Evolutionary conservation across 495 filamentous ascomycete species (phyloP).

Genomic region (Parachaetomium inaequale): DNA sequence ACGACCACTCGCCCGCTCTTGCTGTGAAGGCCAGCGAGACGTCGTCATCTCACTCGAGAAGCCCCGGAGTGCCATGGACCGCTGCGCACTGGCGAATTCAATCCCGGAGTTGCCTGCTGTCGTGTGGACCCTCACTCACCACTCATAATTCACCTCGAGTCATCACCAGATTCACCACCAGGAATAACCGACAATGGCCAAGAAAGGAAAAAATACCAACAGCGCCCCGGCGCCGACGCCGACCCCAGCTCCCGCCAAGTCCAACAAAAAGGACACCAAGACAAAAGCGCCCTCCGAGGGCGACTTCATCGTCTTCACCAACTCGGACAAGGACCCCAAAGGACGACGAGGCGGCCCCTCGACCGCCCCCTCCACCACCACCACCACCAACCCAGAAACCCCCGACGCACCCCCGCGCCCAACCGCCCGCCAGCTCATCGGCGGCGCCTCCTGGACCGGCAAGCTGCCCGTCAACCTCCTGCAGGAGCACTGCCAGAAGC

Average conservation of each 20-base stretch:
- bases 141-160: not conserved
- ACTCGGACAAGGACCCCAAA: conserved; percentile 56
- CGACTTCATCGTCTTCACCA: conserved; percentile 66
- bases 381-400: conserved; percentile 26
- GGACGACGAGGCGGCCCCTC: conserved; percentile 49
- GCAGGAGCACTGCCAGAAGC: conserved; percentile 89
- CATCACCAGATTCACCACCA: not conserved
- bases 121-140: conserved; percentile 7
- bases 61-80: conserved; percentile 14
- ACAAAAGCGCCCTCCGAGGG: conserved; percentile 45
- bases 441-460: conserved; percentile 94
- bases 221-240: conserved; percentile 28
- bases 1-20: not conserved
- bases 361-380: conserved; percentile 21
- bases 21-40: not conserved
- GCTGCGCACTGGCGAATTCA: conserved; percentile 7
- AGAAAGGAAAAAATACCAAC: conserved; percentile 49
- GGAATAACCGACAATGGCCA: conserved; percentile 31
- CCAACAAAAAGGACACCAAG: conserved; percentile 33
- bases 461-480: conserved; percentile 92
- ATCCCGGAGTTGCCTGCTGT: not conserved
- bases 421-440: conserved; percentile 82
- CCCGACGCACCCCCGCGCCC: conserved; percentile 62
- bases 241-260: conserved; percentile 28
- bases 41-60: not conserved